A percentile compares a stretch with the other conserved stretches of the same genome.
Evolutionary conservation across 768 basidiomycete genomes (phyloP).

Genomic region (Lepiota brunneoincarnata): DNA sequence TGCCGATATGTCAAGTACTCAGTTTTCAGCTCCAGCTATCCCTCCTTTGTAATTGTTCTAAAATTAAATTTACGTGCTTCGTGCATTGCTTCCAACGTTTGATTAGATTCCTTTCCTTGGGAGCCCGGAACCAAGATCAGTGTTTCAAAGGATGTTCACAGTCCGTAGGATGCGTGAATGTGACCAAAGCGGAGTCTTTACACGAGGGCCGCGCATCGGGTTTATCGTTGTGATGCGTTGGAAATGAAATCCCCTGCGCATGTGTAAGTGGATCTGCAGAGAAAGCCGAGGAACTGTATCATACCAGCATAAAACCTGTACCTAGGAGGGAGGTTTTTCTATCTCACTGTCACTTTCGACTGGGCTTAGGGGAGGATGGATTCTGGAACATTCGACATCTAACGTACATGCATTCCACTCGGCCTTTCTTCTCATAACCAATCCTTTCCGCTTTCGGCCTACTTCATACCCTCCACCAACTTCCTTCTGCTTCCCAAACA

Average conservation of each 20-base stretch:
- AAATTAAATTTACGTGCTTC: constrained; percentile 62
- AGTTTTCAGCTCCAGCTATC: constrained; percentile 63
- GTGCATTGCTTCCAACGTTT: not conserved
- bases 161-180: constrained; percentile 40
- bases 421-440: constrained; percentile 22
- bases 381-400: constrained; percentile 37
- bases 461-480: constrained; percentile 60
- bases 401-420: constrained; percentile 66
- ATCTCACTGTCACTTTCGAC: not conserved
- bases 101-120: too few relatives aligned
- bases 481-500: constrained; percentile 20
- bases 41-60: constrained; percentile 49
- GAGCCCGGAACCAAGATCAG: constrained; percentile 59
- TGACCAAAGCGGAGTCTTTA: constrained; percentile 77
- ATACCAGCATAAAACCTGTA: constrained; percentile 52
- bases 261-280: constrained; percentile 13
- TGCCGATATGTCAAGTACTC: constrained; percentile 70
- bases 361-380: not conserved
- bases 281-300: constrained; percentile 30
- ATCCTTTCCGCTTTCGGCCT: constrained; percentile 47
- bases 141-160: constrained; percentile 37
- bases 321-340: constrained; percentile 71
- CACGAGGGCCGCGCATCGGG: constrained; percentile 52
- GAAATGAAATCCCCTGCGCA: too few relatives aligned
- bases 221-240: constrained; percentile 63